Evolutionary conservation across 2,329 filamentous ascomycete species (phyloP), one percentile per base, ranked within the genome.

Genomic region (Botrytis deweyae): DNA sequence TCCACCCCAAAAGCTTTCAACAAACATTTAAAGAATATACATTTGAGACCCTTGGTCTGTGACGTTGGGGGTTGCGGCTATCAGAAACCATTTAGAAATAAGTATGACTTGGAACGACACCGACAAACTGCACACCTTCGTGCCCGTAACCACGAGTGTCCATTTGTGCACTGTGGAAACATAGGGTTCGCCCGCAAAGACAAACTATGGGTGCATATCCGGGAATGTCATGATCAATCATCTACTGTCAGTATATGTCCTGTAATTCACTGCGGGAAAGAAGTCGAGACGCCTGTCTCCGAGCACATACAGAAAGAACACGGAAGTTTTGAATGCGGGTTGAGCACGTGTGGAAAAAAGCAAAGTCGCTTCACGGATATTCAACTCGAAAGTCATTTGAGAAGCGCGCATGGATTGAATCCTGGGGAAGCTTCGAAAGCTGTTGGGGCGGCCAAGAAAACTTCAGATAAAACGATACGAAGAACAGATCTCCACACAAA

Each of bases 81-180:
- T 42, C 70, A 72, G 36, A 72, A 67, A 44, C 70, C 70, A 18
- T 72, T 72, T 33, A 40, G 70, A 12, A 72, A 72, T 29, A 72
- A 72, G 29, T 36, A 72, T 59, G 70, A 72, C 18, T 29, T 72
- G 49, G 70, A 72, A 20, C 18, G 70, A 4, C 70, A 72, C 36
- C 44, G 29, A 29, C 44, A 29, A 25, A 72, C 70, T 12, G 46
- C 49, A 22, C 70, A 72, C 22, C 6, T 67, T 33, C 42, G 64
- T 8, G 10, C 63, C 33, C 40, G 63, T 33, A 65, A 65, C 10
- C n/a, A 64, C 22, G 62, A 36, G 61, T 72, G 70, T 66, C 70
- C 70, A 44, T 72, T 22, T 55, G 3, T 64, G 38, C 38, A 44
- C 10, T 29, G 70, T 55, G 25, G 16, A 58, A 10, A 49, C 3